Percentiles rank a stretch among this genome's conserved stretches.
Evolutionary conservation across 768 basidiomycete species (phyloP).

Genomic region (Trametes cubensis): DNA sequence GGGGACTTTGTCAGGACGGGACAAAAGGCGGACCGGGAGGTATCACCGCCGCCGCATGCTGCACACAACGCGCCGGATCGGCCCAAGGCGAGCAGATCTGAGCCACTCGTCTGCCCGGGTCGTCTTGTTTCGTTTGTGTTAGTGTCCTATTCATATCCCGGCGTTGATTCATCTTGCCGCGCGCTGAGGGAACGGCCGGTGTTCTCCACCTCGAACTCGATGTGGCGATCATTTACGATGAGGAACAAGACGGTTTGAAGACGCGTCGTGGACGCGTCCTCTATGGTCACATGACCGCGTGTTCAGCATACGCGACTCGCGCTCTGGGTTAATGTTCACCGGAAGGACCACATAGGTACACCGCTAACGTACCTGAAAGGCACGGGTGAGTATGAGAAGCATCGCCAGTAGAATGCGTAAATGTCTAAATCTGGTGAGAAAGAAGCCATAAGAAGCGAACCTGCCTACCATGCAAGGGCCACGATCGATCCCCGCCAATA

Average conservation of each 20-base stretch:
- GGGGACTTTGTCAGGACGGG: neutral
- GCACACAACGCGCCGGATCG: conserved; percentile 11
- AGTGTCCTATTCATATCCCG: too few species aligned
- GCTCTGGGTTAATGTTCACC: neutral
- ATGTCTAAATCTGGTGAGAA: neutral
- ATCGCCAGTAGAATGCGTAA: too few species aligned
- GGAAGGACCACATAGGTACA: too few species aligned
- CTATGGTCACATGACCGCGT: conserved; percentile 11
- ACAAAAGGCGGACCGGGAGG: conserved; percentile 9
- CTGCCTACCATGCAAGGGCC: neutral
- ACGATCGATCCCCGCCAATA: neutral
- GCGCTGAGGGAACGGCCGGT: too few species aligned
- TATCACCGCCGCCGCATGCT: conserved; percentile 7
- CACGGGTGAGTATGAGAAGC: too few species aligned
- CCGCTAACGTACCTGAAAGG: too few species aligned
- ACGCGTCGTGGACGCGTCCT: neutral
- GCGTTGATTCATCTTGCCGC: too few species aligned
- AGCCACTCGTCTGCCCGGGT: conserved; percentile 5
- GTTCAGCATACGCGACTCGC: too few species aligned
- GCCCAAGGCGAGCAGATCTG: neutral
- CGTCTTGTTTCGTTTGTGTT: too few species aligned
- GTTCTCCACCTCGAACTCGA: too few species aligned
- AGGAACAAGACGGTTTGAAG: too few species aligned
- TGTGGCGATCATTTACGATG: too few species aligned
- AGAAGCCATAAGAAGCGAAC: neutral